Base-by-base conservation (phyloP, 1,139 yeast genomes). In the Kazachstania sp. region DNA sequence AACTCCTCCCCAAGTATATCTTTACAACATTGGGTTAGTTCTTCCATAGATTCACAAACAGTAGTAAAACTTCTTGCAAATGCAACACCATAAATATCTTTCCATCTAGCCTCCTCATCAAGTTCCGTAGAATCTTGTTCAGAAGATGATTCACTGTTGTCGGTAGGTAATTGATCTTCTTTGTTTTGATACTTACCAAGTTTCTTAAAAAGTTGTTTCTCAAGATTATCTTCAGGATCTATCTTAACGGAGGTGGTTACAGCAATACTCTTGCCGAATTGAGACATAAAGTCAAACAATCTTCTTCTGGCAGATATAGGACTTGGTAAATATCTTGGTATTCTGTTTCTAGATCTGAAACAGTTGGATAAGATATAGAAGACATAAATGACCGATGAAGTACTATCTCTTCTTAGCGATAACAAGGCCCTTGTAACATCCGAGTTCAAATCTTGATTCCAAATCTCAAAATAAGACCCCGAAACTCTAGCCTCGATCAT, bases 401-500 rank as follows among this genome's bases (percentile, higher is more conserved):
- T 75, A 18, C 75, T 67, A 47, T 74, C 78, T 50, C 78, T 67
- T 48, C 79, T 65, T 11, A 70, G 58, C 0, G 77, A 66, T 35
- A 72, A 51, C 26, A 74, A 58, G 11, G 69, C 67, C 37, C 68
- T 59, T 0, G 74, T 70, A 0, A 65, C 64, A 18, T 61, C 63
- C 9, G 63, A 62, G 45, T 68, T 65, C 18, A 58, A 54, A 53
- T 72, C 77, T 41, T 64, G 64, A 29, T 71, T 73, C 69, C 72
- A 73, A 15, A 73, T 69, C 48, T 69, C 71, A 58, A 74, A 74
- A 51, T 70, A 71, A 2, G 71, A 61, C 28, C 76, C 73, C 28
- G 74, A 70, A 49, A 73, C 71, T 52, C 79, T 66, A 1, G 78
- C 76, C 48, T 73, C 76, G 13, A 73, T 68, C 28, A 71, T 63